These are phyloP conservation scores for Dendryphion nanum DNA, from an alignment of 2,329 filamentous ascomycete species.

Conservation along the genomic window DNA sequence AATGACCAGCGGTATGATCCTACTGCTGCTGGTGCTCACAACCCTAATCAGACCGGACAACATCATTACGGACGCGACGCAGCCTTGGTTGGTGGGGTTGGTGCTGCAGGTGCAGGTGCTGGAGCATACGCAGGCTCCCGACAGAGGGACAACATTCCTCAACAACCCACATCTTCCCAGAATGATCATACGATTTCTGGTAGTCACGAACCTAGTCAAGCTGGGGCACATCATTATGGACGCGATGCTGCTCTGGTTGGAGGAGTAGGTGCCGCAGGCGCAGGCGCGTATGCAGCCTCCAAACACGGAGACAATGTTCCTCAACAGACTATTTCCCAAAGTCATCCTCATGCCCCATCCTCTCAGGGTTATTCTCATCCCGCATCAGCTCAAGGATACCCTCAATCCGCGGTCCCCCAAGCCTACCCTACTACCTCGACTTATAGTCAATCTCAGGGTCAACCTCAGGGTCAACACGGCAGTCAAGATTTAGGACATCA, in stretches of 20 bases:
- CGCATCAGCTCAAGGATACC: neutral
- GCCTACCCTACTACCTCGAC: neutral
- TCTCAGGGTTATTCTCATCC: neutral
- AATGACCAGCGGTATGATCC: conserved; percentile 32
- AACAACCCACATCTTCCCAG: neutral
- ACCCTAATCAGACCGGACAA: conserved; percentile 6
- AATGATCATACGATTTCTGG: conserved; percentile 1
- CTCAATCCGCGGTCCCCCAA: neutral
- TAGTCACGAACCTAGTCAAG: conserved; percentile 3
- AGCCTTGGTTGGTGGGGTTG: conserved; percentile 15
- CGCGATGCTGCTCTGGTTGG: conserved; percentile 18
- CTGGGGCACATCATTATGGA: conserved; percentile 11
- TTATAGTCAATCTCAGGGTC: neutral
- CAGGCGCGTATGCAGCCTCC: conserved; percentile 2
- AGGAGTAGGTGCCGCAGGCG: conserved; percentile 12
- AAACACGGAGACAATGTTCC: conserved; percentile 1
- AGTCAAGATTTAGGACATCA: conserved; percentile 8
- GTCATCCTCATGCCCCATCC: neutral
- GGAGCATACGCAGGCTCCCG: conserved; percentile 3
- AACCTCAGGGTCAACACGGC: too few species aligned
- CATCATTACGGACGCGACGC: conserved; percentile 18
- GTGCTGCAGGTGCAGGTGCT: conserved; percentile 8
- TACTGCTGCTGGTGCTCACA: conserved; percentile 18
- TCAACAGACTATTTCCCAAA: neutral
- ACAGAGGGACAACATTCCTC: conserved; percentile 1